Base-by-base conservation (phyloP, 1,284 basidiomycete species). In the Cutaneotrichosporon mucoides region DNA sequence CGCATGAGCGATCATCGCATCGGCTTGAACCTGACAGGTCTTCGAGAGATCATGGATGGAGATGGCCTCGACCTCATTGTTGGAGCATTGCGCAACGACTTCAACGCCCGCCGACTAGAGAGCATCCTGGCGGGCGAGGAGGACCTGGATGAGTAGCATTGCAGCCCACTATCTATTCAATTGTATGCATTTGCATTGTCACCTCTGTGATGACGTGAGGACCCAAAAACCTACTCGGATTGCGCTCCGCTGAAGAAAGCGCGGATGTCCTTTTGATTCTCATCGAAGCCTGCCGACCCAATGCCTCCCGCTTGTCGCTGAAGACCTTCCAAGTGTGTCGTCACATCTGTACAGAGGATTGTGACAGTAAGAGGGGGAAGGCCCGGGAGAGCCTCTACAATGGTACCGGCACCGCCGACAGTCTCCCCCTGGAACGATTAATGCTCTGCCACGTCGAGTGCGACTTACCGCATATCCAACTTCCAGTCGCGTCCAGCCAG, bases 1-100 rank as follows among this genome's bases (percentile, higher is more conserved):
- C 87, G 92, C 13, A 85, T 96, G 8, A 96, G 93, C 3, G 93
- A 96, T 73, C 93, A 96, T 70, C 84, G 93, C 0, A 86, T 95
- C 55, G 88, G 89, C 2, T 73, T 91, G 37, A 88, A 88, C 1
- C 68, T 91, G 33, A 88, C 84, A 70, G 90, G 89, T 59, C 79
- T 95, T 3, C 80, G 82, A 9, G 82, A 84, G 6, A 84, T 93
- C 13, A 79, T 97, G 72, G 89, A 93, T 64, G 91, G 90, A 0
- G 86, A 88, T 16, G 87, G 84, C 0, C 73, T 93, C 34, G 80
- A 84, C 46, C 48, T 62, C 9, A 64, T 78, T 15, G 55, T 92
- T 35, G 79, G 83, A 52, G 88, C 84, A 8, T 78, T 92, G 57
- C 80, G 83, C 68, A 80, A 83, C 57, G 83, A 89, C 66, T 82